These are phyloP conservation scores for Nothophaeocryptopus gaeumannii DNA, from an alignment of 2,329 filamentous ascomycete genomes.

Conservation along the genomic window DNA sequence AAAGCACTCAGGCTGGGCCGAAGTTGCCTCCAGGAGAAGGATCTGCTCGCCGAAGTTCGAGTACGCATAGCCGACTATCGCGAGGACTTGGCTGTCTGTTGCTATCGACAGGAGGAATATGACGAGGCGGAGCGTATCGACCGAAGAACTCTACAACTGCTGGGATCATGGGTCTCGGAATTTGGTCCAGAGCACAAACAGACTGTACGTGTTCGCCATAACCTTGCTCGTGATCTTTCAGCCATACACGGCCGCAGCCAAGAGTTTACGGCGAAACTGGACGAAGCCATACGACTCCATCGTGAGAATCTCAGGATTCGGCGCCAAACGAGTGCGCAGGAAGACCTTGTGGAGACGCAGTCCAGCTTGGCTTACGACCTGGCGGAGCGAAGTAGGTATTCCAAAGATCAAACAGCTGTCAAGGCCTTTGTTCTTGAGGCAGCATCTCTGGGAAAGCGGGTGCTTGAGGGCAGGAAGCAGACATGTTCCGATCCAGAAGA, in stretches of 20 bases:
- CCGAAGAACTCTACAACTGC: neutral
- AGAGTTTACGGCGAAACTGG: neutral
- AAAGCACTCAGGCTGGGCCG: neutral
- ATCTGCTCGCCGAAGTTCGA: neutral
- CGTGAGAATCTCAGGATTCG: neutral
- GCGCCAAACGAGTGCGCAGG: neutral
- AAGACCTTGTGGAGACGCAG: neutral
- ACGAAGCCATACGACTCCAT: neutral
- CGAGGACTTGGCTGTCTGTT: neutral
- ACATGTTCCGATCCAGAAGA: neutral
- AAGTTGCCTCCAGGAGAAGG: too few relatives aligned
- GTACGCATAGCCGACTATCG: neutral
- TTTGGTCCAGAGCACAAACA: neutral
- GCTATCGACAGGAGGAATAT: neutral
- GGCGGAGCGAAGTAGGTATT: neutral
- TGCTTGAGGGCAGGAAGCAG: neutral
- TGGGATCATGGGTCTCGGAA: neutral
- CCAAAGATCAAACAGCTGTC: neutral
- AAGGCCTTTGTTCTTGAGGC: neutral
- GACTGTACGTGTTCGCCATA: neutral
- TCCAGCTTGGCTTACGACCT: neutral
- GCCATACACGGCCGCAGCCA: neutral
- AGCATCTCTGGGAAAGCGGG: neutral
- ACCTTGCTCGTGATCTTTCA: neutral
- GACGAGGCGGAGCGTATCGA: neutral